A percentile compares a stretch with the other conserved stretches of the same genome.
These are phyloP conservation scores for Closterium sp. DNA, from an alignment of 139 green algal species.

Conservation along the genomic window DNA sequence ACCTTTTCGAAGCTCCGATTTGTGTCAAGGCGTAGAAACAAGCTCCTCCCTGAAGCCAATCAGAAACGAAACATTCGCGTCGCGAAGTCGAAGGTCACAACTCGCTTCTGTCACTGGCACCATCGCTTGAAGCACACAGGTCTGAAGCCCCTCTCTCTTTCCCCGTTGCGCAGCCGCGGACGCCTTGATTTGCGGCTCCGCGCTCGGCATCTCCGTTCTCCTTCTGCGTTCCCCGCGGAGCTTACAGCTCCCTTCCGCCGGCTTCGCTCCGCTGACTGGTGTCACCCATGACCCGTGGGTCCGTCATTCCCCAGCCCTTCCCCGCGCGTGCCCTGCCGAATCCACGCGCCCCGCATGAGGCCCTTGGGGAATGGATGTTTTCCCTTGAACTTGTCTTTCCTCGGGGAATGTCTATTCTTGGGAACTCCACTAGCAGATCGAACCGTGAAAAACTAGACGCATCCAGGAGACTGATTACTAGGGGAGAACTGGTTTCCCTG, in stretches of 20 bases:
- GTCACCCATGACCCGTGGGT: background rate
- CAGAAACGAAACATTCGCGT: no score
- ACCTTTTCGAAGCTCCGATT: no score
- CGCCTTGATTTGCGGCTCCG: background rate
- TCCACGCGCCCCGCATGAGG: no score
- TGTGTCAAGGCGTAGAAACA: no score
- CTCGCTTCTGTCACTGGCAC: background rate
- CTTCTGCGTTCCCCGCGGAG: background rate
- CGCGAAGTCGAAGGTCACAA: background rate
- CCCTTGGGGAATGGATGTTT: no score
- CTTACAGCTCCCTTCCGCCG: background rate
- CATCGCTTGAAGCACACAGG: background rate
- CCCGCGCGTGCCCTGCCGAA: no score
- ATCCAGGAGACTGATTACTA: background rate
- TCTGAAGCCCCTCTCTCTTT: background rate
- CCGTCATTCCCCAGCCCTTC: background rate
- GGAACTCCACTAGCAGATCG: background rate
- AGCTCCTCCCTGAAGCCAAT: no score
- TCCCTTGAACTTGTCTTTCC: no score
- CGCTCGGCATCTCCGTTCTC: background rate
- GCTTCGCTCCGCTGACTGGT: background rate
- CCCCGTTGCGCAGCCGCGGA: background rate
- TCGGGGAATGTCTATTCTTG: no score
- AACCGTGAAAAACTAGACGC: background rate
- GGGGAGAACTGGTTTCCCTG: no score